These are phyloP conservation scores for Botrytis sinoallii DNA, from an alignment of 2,329 filamentous ascomycete genomes.

Conservation along the genomic window DNA sequence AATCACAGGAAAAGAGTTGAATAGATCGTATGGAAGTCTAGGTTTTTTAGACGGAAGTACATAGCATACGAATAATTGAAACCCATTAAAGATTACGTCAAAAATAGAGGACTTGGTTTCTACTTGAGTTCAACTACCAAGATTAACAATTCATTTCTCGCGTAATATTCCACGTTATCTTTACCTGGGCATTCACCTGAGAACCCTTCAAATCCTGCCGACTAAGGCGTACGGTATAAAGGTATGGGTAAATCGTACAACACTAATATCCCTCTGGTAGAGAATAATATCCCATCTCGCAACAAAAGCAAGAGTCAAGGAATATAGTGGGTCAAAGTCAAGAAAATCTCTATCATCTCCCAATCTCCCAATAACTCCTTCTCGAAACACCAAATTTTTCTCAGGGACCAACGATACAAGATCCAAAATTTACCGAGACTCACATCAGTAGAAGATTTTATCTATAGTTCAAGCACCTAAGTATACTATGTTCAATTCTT, in stretches of 20 bases:
- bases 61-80: not conserved
- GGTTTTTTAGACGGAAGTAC: not conserved
- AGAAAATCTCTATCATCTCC: conserved; percentile 27
- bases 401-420: too few species aligned
- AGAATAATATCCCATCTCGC: conserved; percentile 15
- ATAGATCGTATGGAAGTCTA: not conserved
- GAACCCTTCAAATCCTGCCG: not conserved
- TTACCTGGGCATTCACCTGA: not conserved
- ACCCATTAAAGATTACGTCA: not conserved
- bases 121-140: not conserved
- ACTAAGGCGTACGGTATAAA: not conserved
- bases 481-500: too few species aligned
- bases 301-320: conserved; percentile 9
- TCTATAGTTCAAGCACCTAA: too few species aligned
- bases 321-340: conserved; percentile 32
- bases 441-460: conserved; percentile 1
- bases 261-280: conserved; percentile 12
- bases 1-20: not conserved
- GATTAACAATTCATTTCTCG: not conserved
- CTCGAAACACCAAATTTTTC: not conserved
- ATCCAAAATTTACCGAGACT: not conserved
- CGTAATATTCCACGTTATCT: not conserved
- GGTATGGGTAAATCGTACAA: conserved; percentile 4
- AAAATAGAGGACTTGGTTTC: not conserved
- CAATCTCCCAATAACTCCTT: not conserved